Percentiles rank a stretch among this genome's conserved stretches.
Conservation (phyloP, 78 protist genomes). For the Protostelium mycophagum region DNA sequence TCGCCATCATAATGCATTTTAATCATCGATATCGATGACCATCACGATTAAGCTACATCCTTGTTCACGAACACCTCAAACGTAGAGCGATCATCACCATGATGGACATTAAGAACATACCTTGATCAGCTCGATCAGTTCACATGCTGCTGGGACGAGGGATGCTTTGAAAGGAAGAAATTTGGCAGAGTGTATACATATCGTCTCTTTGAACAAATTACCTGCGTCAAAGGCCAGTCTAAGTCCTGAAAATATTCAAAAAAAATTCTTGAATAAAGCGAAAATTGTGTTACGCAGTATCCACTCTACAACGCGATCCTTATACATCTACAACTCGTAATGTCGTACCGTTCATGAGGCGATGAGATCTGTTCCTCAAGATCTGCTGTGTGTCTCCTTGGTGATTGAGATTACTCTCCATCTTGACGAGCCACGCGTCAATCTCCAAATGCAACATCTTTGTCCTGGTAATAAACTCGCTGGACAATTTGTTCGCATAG, state of each 20-base stretch:
- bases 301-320: too few species aligned
- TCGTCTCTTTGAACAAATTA: background rate
- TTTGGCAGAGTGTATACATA: background rate
- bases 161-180: background rate
- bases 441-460: constrained; percentile 10
- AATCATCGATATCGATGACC: too few species aligned
- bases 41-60: too few species aligned
- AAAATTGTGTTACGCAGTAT: too few species aligned
- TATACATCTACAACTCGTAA: background rate
- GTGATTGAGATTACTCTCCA: background rate
- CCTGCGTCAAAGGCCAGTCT: background rate
- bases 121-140: constrained; percentile 21
- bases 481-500: background rate
- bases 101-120: background rate
- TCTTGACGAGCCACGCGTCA: background rate
- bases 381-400: background rate
- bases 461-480: constrained; percentile 3
- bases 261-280: too few species aligned
- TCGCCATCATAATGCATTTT: background rate
- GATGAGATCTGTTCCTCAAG: background rate
- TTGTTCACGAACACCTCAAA: too few species aligned
- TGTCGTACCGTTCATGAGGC: background rate
- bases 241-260: background rate
- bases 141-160: background rate
- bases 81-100: background rate